phyloP scores from a whole-genome alignment of 306 rosid genomes.

The Vigna nakashimae region DNA sequence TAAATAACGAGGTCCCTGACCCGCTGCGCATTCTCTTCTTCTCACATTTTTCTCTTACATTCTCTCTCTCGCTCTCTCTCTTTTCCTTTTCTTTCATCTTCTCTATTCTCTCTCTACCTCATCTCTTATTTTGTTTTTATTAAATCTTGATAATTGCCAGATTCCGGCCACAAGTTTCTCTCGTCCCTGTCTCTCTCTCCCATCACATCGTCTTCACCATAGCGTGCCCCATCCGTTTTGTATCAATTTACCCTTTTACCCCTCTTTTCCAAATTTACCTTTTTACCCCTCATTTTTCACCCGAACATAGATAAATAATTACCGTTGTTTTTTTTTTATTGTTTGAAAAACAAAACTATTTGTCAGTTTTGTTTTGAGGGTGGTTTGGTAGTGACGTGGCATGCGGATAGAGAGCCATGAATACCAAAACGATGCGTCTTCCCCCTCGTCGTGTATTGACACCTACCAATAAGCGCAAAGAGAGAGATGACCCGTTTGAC shows the following conservation, averaged over 20 bases:
- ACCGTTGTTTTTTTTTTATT: not conserved
- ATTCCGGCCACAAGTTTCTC: slow-evolving; percentile 32
- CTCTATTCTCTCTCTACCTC: not conserved
- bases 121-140: not conserved
- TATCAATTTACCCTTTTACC: slow-evolving; percentile 31
- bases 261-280: not conserved
- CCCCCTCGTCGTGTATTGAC: slow-evolving; percentile 89
- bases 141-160: slow-evolving; percentile 15
- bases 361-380: not conserved
- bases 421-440: slow-evolving; percentile 96
- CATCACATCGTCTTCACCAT: not conserved
- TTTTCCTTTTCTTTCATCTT: not conserved
- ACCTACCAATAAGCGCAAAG: slow-evolving; percentile 71
- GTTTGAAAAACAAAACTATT: not conserved
- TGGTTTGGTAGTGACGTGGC: slow-evolving; percentile 76
- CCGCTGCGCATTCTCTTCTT: slow-evolving; percentile 18
- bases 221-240: not conserved
- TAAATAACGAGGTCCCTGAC: slow-evolving; percentile 43
- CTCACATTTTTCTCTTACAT: not conserved
- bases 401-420: slow-evolving; percentile 66
- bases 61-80: not conserved
- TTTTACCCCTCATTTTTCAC: slow-evolving; percentile 25
- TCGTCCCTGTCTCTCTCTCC: not conserved
- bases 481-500: slow-evolving; percentile 56
- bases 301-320: not conserved